Conservation (phyloP, 306 rosid species). For the Lagenaria siceraria region DNA sequence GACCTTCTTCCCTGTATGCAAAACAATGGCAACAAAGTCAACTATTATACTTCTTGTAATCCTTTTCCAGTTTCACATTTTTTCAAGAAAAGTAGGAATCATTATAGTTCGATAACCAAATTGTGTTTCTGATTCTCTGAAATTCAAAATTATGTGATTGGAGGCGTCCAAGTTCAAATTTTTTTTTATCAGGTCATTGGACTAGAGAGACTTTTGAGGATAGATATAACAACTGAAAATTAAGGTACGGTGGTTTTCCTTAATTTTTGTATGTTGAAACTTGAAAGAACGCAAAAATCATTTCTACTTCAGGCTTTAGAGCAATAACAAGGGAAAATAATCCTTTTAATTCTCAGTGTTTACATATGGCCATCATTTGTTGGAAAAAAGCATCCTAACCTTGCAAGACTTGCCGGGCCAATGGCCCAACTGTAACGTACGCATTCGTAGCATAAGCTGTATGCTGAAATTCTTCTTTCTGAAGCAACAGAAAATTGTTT, state of each 20-base stretch:
- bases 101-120: neutral
- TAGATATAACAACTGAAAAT: neutral
- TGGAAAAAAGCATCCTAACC: constrained; percentile 28
- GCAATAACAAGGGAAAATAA: neutral
- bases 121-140: neutral
- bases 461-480: constrained; percentile 98
- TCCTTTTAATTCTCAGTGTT: neutral
- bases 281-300: neutral
- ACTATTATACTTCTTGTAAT: neutral
- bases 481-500: constrained; percentile 15
- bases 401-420: constrained; percentile 63
- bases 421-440: constrained; percentile 52
- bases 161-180: neutral
- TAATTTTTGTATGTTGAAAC: neutral
- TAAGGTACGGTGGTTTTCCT: neutral
- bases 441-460: constrained; percentile 87
- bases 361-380: neutral
- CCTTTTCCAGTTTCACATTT: neutral
- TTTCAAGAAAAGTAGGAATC: neutral
- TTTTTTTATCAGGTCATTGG: neutral
- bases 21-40: neutral
- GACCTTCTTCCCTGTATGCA: constrained; percentile 40
- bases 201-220: neutral
- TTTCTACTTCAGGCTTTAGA: neutral
- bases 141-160: neutral